Evolutionary conservation across 2,329 filamentous ascomycete species (phyloP), one percentile per base, ranked within the genome.

Genomic region (Alternaria sp.): DNA sequence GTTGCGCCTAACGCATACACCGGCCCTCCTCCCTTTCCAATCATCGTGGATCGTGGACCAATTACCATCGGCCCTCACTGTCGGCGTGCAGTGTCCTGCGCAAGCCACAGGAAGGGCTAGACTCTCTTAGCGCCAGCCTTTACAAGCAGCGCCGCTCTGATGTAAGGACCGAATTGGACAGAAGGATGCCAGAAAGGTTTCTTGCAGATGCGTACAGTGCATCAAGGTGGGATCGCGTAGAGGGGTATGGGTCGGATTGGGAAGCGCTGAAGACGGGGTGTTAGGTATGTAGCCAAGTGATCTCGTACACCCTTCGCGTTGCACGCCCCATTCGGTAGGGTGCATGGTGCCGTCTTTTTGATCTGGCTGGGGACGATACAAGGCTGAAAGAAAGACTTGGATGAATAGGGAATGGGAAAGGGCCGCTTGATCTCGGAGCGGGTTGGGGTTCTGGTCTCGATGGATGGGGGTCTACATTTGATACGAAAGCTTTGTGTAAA

Each of bases 21-120:
- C 30, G 30, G 19, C 9, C 28, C 49, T 51, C 30, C 5, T 23
- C 23, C 43, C 19, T 4, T 45, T 21, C 61, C 52, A 65, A 62
- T 54, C 54, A 64, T 26, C 6, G 32, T 44, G 47, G 15, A 36
- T 19, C 54, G 19, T 10, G 32, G 21, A 36, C 28, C 30, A 52
- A 36, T 40, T 62, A 21, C 47, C 43, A 56, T 69, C 69, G 64
- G 69, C 57, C 59, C 59, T 65, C 43, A 30, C 57, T 64, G 65
- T 66, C 66, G 57, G 66, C 58, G 60, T 69, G 51, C 46, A 49
- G 57, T 21, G 25, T 43, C 56, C 59, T 52, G 68, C 73, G 74
- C 73, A 73, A 74, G 73, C 74, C 74, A 76, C 72, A 50, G 60
- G 44, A 61, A 49, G 69, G 71, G 72, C 72, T 74, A 69, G 74